Percentiles rank a stretch among this genome's conserved stretches.
These are phyloP conservation scores for Auxenochlorella pyrenoidosa DNA, from an alignment of 139 green algal genomes.

Conservation along the genomic window DNA sequence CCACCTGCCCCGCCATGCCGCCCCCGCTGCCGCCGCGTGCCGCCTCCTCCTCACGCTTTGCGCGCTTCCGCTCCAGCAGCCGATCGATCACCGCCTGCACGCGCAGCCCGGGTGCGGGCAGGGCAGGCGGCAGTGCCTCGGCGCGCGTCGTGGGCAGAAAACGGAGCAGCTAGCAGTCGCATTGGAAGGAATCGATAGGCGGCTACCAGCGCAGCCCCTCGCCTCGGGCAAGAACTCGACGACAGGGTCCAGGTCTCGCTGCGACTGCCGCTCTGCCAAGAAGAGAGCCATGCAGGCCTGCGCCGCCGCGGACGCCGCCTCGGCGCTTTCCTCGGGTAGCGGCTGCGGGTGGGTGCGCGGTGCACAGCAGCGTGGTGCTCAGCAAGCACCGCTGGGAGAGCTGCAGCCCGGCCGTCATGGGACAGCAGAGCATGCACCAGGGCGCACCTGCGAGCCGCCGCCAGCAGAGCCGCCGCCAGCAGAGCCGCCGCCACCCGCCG, in stretches of 20 bases:
- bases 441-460: no score
- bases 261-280: neutral
- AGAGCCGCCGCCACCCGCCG: no score
- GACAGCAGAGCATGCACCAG: no score
- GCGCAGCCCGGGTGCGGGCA: neutral
- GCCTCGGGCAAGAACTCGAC: constrained; percentile 17
- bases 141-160: no score
- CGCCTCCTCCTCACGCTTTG: constrained; percentile 14
- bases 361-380: no score
- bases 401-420: no score
- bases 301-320: constrained; percentile 6
- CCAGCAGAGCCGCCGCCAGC: no score
- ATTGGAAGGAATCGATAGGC: no score
- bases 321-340: neutral
- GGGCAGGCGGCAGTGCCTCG: no score
- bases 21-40: neutral
- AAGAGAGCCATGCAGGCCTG: constrained; percentile 24
- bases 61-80: constrained; percentile 1
- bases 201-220: no score
- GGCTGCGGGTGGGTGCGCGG: neutral
- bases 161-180: no score
- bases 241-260: neutral
- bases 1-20: neutral
- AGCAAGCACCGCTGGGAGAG: no score
- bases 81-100: constrained; percentile 28